phyloP scores from a whole-genome alignment of 2,329 filamentous ascomycete species.

The Chaetomium globosum region DNA sequence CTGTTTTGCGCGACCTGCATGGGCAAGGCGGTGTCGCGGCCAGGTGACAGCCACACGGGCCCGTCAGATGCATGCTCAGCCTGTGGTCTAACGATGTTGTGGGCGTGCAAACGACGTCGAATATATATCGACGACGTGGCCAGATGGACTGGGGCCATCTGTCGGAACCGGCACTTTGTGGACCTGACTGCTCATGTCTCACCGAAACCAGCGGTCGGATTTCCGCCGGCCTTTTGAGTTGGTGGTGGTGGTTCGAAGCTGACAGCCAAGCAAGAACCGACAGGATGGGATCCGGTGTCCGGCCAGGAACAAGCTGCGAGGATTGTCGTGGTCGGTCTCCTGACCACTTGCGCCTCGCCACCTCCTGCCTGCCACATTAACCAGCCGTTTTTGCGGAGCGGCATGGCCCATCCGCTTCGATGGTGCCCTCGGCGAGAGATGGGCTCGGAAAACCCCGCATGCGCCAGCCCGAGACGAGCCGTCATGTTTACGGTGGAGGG shows the following conservation, averaged over 20 bases:
- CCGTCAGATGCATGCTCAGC: constrained; percentile 4
- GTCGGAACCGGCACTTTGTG: constrained; percentile 7
- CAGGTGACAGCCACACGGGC: constrained; percentile 30
- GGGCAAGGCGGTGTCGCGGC: constrained; percentile 30
- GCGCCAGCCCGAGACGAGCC: neutral
- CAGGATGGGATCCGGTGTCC: neutral
- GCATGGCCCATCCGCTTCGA: constrained; percentile 4
- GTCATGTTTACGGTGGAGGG: neutral
- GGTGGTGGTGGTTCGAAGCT: neutral
- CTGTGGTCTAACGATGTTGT: neutral
- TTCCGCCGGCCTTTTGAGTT: neutral
- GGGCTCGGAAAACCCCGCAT: neutral
- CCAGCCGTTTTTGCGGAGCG: neutral
- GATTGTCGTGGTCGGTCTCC: constrained; percentile 18
- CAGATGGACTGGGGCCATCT: constrained; percentile 22
- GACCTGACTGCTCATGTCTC: constrained; percentile 22
- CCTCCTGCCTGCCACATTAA: constrained; percentile 24
- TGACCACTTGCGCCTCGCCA: constrained; percentile 18
- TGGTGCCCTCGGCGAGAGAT: neutral
- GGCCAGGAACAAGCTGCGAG: constrained; percentile 15
- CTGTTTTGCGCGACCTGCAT: constrained; percentile 29
- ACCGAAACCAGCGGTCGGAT: constrained; percentile 11
- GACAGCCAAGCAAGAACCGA: constrained; percentile 1
- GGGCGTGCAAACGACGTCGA: constrained; percentile 14
- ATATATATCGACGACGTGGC: constrained; percentile 30